Evolutionary conservation across 2,329 filamentous ascomycete species (phyloP).

Genomic region (Claviceps maximensis): DNA sequence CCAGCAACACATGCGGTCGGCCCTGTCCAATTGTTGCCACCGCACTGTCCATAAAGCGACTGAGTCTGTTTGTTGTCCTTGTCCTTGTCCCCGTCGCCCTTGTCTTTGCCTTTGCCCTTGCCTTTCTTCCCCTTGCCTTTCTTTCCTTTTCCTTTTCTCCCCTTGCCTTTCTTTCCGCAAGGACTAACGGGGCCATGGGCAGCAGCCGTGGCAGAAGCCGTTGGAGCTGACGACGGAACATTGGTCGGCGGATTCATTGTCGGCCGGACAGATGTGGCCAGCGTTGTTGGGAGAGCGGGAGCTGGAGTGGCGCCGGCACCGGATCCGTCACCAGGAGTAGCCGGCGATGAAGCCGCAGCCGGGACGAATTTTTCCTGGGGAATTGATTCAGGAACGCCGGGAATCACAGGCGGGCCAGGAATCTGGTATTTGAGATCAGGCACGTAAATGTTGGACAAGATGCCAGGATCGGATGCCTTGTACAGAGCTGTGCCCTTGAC

Average conservation of each 20-base stretch:
- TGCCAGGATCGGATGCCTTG: constrained; percentile 20
- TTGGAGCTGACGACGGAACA: background rate
- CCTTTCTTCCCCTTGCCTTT: background rate
- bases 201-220: background rate
- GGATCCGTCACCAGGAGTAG: background rate
- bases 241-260: background rate
- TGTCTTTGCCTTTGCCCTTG: background rate
- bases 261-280: background rate
- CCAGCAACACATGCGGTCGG: constrained; percentile 1
- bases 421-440: constrained; percentile 16
- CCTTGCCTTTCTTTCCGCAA: background rate
- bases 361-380: constrained; percentile 15
- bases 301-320: too few relatives aligned
- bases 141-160: background rate
- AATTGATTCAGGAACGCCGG: constrained; percentile 15
- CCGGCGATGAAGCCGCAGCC: constrained; percentile 11
- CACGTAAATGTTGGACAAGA: constrained; percentile 23
- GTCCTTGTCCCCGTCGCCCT: background rate
- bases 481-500: constrained; percentile 25
- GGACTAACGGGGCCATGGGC: too few relatives aligned
- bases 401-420: constrained; percentile 18
- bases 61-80: background rate
- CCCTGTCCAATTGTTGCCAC: background rate
- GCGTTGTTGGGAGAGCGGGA: background rate
- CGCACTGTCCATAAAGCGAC: background rate